phyloP scores from a whole-genome alignment of 768 basidiomycete genomes.

The Jaapia argillacea region DNA sequence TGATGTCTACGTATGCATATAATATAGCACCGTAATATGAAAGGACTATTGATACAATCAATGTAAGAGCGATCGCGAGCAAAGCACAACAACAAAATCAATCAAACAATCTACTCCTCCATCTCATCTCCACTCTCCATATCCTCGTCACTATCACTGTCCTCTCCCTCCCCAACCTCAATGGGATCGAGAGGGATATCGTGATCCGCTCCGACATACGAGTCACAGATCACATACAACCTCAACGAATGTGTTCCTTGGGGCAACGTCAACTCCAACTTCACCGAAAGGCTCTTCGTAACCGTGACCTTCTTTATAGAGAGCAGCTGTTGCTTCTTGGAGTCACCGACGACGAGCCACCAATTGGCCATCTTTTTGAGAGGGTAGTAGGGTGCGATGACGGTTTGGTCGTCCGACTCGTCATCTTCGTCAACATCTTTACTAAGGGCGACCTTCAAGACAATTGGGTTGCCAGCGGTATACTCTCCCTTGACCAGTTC shows the following conservation, averaged over 20 bases:
- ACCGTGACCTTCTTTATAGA: conserved; percentile 86
- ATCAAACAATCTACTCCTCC: conserved; percentile 29
- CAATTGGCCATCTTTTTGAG: conserved; percentile 87
- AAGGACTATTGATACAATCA: no score
- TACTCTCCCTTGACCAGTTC: conserved; percentile 84
- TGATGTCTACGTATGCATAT: no score
- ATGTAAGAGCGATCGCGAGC: no score
- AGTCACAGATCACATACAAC: conserved; percentile 88
- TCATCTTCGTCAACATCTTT: conserved; percentile 70
- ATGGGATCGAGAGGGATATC: conserved; percentile 78
- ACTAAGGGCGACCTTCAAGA: conserved; percentile 67
- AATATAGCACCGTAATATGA: no score
- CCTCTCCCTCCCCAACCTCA: conserved; percentile 86
- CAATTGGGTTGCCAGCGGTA: conserved; percentile 77
- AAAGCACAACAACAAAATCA: no score
- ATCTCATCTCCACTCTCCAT: conserved; percentile 61
- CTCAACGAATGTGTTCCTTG: conserved; percentile 78
- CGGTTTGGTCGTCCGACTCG: conserved; percentile 62
- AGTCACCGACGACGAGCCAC: conserved; percentile 96
- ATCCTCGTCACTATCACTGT: conserved; percentile 72
- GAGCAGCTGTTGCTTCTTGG: conserved; percentile 70
- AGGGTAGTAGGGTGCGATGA: conserved; percentile 93
- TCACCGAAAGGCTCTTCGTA: conserved; percentile 58
- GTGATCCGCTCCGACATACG: conserved; percentile 87
- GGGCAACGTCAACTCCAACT: conserved; percentile 83